Conservation (phyloP, 164 flowering plant species). For the Tetracentron sinense region DNA sequence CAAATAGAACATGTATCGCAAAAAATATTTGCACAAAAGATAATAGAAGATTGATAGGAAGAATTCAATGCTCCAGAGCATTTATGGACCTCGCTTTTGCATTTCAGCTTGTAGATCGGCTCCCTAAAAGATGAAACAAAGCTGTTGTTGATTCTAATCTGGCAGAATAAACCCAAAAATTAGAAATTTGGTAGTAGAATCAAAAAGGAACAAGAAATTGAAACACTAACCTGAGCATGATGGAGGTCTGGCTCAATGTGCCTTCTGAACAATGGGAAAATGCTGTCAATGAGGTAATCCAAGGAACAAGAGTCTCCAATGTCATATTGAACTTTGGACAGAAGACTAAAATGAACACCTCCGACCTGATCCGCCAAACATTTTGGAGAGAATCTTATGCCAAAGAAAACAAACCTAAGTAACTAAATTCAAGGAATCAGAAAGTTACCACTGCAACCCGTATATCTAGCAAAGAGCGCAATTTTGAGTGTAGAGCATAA, state of each 20-base stretch:
- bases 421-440: conserved; percentile 3
- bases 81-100: conserved; percentile 80
- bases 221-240: conserved; percentile 87
- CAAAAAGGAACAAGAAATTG: not conserved
- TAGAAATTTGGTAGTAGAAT: conserved; percentile 7
- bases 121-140: conserved; percentile 96
- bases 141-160: conserved; percentile 99
- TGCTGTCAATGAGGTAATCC: conserved; percentile 94
- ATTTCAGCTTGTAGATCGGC: conserved; percentile 94
- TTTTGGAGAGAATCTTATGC: not conserved
- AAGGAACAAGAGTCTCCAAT: conserved; percentile 93
- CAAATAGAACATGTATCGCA: too few species aligned
- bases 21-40: not conserved
- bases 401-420: conserved; percentile 3
- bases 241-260: conserved; percentile 98
- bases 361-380: conserved; percentile 67
- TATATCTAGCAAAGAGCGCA: conserved; percentile 91
- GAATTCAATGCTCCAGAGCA: not conserved
- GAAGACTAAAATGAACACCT: conserved; percentile 96
- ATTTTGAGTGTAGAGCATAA: conserved; percentile 86
- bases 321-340: conserved; percentile 91
- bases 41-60: not conserved
- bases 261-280: conserved; percentile 94
- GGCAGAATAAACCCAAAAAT: conserved; percentile 31
- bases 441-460: conserved; percentile 92